Evolutionary conservation across 2,329 filamentous ascomycete genomes (phyloP), one percentile per base, ranked within the genome.

Genomic region (Venturia asperata): DNA sequence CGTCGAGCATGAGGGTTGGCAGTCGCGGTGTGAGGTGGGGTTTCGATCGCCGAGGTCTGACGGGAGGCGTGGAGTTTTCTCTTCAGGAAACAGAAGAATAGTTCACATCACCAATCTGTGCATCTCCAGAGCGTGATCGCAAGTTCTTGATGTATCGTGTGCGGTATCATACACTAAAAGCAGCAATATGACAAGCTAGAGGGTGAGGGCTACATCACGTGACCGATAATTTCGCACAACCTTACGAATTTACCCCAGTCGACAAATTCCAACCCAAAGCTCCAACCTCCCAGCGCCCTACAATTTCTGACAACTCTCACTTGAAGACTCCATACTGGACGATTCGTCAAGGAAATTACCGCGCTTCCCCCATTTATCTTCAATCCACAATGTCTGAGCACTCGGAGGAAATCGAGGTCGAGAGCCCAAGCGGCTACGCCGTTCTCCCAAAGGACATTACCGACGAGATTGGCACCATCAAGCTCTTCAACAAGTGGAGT

Each of bases 401-500:
- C 84, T 58, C 52, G 1, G 52, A 58, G 10, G 92, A 96, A 85
- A 89, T 96, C 82, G 91, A 96, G 85, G 89, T 94, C 81, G 89
- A 91, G 81, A 86, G 82, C 83, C 84, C 86, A 77, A 82, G 83
- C 78, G 84, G 85, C 81, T 89, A 87, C 82, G 82, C 86, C 77
- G 86, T 92, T 79, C 89, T 97, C 73, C 92, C 93, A 82, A 96
- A 95, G 88, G 92, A 96, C 73, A 89, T 96, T 78, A 84, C 87
- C 76, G 84, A 87, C 76, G 91, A 96, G 83, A 87, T 94, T 82
- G 92, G 92, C 81, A 88, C 85, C 82, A 85, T 94, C 80, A 96
- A 96, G 89, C 87, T 96, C 76, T 96, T 96, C 87, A 95, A 94
- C 88, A 96, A 95, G 83, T 96, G 92, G 87, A 88, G 83, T 83